Evolutionary conservation across 139 green algal species (phyloP).

Genomic region (Micractinium conductrix): DNA sequence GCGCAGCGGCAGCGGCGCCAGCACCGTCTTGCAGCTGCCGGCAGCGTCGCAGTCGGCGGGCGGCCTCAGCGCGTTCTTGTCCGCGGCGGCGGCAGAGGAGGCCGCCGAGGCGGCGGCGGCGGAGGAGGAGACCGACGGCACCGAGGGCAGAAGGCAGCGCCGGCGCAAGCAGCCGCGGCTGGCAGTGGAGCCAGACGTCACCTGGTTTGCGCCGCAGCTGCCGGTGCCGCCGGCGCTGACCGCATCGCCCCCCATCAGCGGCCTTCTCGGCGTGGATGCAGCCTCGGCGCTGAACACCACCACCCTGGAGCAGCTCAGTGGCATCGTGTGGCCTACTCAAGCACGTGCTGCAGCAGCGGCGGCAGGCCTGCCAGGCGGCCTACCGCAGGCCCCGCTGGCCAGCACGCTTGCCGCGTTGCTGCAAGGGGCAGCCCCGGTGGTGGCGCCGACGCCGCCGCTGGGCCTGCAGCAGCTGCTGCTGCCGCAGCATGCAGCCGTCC

Average conservation of each 20-base stretch:
- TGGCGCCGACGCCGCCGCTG: neutral
- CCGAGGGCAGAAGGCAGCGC: neutral
- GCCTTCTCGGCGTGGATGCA: too few relatives aligned
- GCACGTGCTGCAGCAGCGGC: neutral
- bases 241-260: too few relatives aligned
- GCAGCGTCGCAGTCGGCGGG: neutral
- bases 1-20: neutral
- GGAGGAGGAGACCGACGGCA: neutral
- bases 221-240: too few relatives aligned
- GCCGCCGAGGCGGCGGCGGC: neutral
- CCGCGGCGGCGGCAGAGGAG: neutral
- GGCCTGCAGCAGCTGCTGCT: neutral
- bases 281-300: too few relatives aligned
- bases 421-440: neutral
- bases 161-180: neutral
- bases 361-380: neutral
- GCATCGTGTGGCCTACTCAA: too few relatives aligned
- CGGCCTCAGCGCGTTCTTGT: neutral
- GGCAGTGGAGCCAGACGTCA: too few relatives aligned
- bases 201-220: too few relatives aligned
- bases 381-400: neutral
- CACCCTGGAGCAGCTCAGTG: too few relatives aligned
- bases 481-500: neutral
- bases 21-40: neutral
- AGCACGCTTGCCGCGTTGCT: neutral